Conservation (phyloP, 1,284 basidiomycete genomes). For the Puccinia coronata region DNA sequence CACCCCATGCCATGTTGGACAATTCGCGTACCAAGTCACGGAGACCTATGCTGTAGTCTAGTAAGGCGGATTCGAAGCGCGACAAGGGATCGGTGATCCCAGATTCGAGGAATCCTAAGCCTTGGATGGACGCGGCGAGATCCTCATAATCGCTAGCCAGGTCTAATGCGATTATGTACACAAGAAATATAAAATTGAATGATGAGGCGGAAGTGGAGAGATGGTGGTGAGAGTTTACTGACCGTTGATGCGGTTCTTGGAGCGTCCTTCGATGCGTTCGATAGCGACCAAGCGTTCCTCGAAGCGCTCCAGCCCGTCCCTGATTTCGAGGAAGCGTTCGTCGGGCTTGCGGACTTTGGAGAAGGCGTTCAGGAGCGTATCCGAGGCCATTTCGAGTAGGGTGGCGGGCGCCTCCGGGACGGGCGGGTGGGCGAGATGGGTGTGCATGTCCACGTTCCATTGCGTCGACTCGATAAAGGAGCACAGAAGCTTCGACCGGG, state of each 20-base stretch:
- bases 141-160: conserved; percentile 95
- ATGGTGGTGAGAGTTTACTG: not conserved
- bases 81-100: conserved; percentile 96
- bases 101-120: conserved; percentile 93
- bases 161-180: conserved; percentile 66
- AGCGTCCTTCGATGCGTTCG: conserved; percentile 68
- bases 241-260: conserved; percentile 50
- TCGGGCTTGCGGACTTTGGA: conserved; percentile 93
- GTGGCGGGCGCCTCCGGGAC: conserved; percentile 73
- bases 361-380: conserved; percentile 93
- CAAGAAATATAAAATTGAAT: not conserved
- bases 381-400: conserved; percentile 90
- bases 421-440: conserved; percentile 83
- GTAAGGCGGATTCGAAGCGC: conserved; percentile 88
- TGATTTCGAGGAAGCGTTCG: conserved; percentile 87
- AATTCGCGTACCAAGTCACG: conserved; percentile 65
- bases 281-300: conserved; percentile 82
- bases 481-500: conserved; percentile 80
- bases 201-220: not conserved
- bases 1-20: too few species aligned
- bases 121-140: conserved; percentile 89
- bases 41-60: conserved; percentile 84
- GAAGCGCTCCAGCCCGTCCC: conserved; percentile 86
- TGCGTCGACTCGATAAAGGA: conserved; percentile 94
- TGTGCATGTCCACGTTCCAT: conserved; percentile 98